Conservation (phyloP, 805 yeast species). For the Jamesozyma jinghongensis region DNA sequence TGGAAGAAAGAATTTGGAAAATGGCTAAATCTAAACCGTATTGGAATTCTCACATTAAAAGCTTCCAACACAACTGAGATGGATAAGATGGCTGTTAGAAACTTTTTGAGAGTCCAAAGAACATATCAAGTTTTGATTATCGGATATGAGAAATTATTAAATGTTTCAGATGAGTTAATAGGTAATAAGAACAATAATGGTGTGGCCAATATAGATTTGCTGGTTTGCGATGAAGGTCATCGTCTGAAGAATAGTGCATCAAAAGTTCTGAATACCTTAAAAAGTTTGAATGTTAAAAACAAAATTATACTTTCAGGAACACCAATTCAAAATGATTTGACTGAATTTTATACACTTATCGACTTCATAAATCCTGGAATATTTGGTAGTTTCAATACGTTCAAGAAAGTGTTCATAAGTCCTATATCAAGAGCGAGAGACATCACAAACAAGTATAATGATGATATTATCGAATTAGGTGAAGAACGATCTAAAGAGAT, state of each 20-base stretch:
- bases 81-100: constrained; percentile 48
- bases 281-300: constrained; percentile 42
- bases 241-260: constrained; percentile 68
- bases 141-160: constrained; percentile 76
- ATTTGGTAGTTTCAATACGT: constrained; percentile 50
- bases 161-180: constrained; percentile 43
- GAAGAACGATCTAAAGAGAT: constrained; percentile 54
- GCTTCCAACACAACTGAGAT: constrained; percentile 40
- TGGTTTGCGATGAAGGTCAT: constrained; percentile 95
- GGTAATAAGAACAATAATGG: constrained; percentile 22
- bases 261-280: constrained; percentile 59
- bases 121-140: constrained; percentile 77
- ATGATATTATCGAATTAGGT: constrained; percentile 45
- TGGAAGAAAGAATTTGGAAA: constrained; percentile 85
- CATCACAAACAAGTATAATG: constrained; percentile 44
- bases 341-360: constrained; percentile 70
- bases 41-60: constrained; percentile 58
- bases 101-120: constrained; percentile 50
- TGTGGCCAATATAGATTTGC: constrained; percentile 43
- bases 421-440: constrained; percentile 73
- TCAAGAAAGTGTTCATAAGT: constrained; percentile 52
- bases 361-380: constrained; percentile 81
- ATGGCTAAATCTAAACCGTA: constrained; percentile 64
- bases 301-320: constrained; percentile 76
- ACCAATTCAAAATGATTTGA: constrained; percentile 86